Evolutionary conservation across 1,284 basidiomycete species (phyloP).

Genomic region (Pseudozyma thailandica): DNA sequence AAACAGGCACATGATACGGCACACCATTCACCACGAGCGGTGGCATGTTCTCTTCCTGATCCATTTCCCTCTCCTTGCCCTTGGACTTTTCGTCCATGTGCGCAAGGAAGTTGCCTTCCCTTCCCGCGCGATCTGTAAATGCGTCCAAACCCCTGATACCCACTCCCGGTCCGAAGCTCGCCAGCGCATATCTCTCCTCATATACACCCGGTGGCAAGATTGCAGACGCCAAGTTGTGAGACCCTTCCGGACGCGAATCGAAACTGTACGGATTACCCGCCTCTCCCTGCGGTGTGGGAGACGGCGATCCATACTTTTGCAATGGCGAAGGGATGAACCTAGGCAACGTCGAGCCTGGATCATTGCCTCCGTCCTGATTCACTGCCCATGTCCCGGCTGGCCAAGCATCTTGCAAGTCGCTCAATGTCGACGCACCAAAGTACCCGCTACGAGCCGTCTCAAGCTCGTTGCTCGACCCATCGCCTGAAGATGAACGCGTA

Average conservation of each 20-base stretch:
- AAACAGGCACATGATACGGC: slow-evolving; percentile 60
- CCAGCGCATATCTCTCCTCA: slow-evolving; percentile 47
- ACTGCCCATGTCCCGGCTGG: slow-evolving; percentile 41
- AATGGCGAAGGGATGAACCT: slow-evolving; percentile 44
- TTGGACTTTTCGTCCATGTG: slow-evolving; percentile 24
- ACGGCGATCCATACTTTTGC: slow-evolving; percentile 36
- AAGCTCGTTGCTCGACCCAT: slow-evolving; percentile 36
- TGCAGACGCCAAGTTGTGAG: slow-evolving; percentile 22
- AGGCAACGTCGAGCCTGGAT: slow-evolving; percentile 23
- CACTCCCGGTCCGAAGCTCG: slow-evolving; percentile 54
- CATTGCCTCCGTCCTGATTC: slow-evolving; percentile 35
- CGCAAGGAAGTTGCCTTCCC: slow-evolving; percentile 40
- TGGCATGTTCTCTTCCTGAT: slow-evolving; percentile 11
- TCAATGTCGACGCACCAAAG: slow-evolving; percentile 42
- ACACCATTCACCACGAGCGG: slow-evolving; percentile 47
- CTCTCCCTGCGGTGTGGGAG: slow-evolving; percentile 16
- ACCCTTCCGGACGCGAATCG: slow-evolving; percentile 17
- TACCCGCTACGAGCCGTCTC: slow-evolving; percentile 22
- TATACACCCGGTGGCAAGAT: slow-evolving; percentile 53
- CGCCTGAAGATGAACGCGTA: slow-evolving; percentile 29
- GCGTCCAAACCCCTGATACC: slow-evolving; percentile 52
- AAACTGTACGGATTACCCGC: slow-evolving; percentile 34
- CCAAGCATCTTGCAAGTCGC: slow-evolving; percentile 48
- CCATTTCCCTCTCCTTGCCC: slow-evolving; percentile 31
- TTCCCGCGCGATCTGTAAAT: slow-evolving; percentile 55